These are phyloP conservation scores for Diaporthe longicolla DNA, from an alignment of 2,329 filamentous ascomycete genomes.

Conservation along the genomic window DNA sequence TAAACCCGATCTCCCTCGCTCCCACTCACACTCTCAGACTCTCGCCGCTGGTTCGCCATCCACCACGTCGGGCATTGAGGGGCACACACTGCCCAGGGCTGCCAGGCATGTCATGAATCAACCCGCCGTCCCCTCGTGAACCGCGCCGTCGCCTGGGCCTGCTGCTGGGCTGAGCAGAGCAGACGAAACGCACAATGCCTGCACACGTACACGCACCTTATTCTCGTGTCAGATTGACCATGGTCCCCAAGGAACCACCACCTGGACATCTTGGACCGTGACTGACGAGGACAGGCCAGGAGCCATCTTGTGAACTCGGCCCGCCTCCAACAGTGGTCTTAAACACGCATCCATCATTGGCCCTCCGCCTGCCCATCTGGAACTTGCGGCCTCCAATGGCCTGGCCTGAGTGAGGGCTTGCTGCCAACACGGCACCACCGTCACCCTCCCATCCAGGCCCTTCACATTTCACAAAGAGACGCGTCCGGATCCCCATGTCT, in stretches of 20 bases:
- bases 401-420: background rate
- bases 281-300: background rate
- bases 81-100: background rate
- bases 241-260: background rate
- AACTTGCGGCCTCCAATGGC: slow-evolving; percentile 22
- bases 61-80: slow-evolving; percentile 18
- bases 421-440: background rate
- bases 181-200: slow-evolving; percentile 13
- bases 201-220: slow-evolving; percentile 1
- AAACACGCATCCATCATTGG: slow-evolving; percentile 26
- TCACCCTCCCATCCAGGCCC: background rate
- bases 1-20: slow-evolving; percentile 10
- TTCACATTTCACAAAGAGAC: slow-evolving; percentile 2
- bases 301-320: background rate
- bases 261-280: slow-evolving; percentile 4
- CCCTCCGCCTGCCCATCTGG: background rate
- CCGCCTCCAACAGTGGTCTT: slow-evolving; percentile 14
- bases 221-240: slow-evolving; percentile 31
- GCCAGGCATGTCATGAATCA: slow-evolving; percentile 13
- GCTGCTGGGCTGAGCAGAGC: background rate
- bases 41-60: slow-evolving; percentile 17
- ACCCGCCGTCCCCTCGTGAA: background rate
- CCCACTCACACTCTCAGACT: slow-evolving; percentile 8
- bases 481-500: slow-evolving; percentile 12
- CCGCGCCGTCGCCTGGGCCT: background rate